Conservation (phyloP, 768 basidiomycete species). For the Leucocoprinus leucothites region DNA sequence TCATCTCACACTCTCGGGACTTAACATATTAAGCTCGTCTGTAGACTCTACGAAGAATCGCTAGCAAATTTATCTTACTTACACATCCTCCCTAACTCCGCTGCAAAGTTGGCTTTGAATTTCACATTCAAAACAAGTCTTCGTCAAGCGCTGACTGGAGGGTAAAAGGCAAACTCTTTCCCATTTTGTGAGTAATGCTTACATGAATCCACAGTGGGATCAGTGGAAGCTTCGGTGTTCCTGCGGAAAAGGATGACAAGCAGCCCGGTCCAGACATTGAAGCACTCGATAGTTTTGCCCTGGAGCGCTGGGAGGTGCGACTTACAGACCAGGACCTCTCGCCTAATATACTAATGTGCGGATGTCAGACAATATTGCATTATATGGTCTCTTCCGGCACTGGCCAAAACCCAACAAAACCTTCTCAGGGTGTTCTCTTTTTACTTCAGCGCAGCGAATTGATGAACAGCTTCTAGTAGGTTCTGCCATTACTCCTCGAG, state of each 20-base stretch:
- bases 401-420: constrained; percentile 70
- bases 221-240: constrained; percentile 82
- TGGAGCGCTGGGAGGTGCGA: constrained; percentile 86
- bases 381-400: constrained; percentile 96
- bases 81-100: constrained; percentile 63
- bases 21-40: constrained; percentile 15
- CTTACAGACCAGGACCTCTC: constrained; percentile 15
- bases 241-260: constrained; percentile 64
- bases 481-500: constrained; percentile 4
- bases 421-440: constrained; percentile 80
- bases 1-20: background rate
- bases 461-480: constrained; percentile 74
- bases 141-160: constrained; percentile 83
- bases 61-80: constrained; percentile 60
- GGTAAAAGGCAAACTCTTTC: constrained; percentile 43
- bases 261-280: constrained; percentile 51
- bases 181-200: background rate
- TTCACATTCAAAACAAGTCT: constrained; percentile 75
- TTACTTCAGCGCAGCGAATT: constrained; percentile 82
- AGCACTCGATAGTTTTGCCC: constrained; percentile 73
- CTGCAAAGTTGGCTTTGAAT: constrained; percentile 66
- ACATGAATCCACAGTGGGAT: constrained; percentile 48
- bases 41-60: constrained; percentile 71
- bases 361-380: constrained; percentile 85
- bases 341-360: constrained; percentile 9